Evolutionary conservation across 768 basidiomycete species (phyloP).

Genomic region (Russula virescens): DNA sequence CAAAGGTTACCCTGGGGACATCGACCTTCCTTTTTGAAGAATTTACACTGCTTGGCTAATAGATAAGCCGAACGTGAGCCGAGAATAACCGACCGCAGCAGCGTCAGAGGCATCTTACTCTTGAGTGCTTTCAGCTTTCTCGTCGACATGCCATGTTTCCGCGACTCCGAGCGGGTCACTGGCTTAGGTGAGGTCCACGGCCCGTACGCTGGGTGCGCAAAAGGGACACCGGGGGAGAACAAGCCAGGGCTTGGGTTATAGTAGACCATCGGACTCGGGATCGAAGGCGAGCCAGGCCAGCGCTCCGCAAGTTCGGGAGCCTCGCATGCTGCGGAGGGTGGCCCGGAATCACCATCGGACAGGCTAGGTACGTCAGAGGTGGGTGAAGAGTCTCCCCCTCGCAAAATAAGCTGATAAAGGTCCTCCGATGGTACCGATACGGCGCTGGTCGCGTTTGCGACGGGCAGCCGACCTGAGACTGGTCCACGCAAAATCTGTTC

Average conservation of each 20-base stretch:
- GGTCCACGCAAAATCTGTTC: background rate
- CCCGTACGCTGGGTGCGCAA: constrained; percentile 4
- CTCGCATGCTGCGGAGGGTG: constrained; percentile 18
- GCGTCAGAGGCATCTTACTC: constrained; percentile 12
- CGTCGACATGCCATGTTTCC: constrained; percentile 6
- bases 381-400: constrained; percentile 2
- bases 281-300: constrained; percentile 18
- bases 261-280: constrained; percentile 5
- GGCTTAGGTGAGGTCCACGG: background rate
- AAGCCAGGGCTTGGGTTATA: constrained; percentile 11
- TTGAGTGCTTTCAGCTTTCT: constrained; percentile 22
- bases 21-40: constrained; percentile 19
- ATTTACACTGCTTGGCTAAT: constrained; percentile 23
- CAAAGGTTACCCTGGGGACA: constrained; percentile 22
- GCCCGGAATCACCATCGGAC: constrained; percentile 19
- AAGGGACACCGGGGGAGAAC: constrained; percentile 12
- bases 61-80: background rate
- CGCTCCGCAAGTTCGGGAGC: constrained; percentile 21
- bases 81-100: background rate
- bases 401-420: constrained; percentile 9
- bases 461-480: background rate
- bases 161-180: constrained; percentile 5
- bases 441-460: background rate
- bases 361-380: constrained; percentile 21
- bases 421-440: background rate